Conservation (phyloP, 768 basidiomycete genomes). For the Mycena amicta region DNA sequence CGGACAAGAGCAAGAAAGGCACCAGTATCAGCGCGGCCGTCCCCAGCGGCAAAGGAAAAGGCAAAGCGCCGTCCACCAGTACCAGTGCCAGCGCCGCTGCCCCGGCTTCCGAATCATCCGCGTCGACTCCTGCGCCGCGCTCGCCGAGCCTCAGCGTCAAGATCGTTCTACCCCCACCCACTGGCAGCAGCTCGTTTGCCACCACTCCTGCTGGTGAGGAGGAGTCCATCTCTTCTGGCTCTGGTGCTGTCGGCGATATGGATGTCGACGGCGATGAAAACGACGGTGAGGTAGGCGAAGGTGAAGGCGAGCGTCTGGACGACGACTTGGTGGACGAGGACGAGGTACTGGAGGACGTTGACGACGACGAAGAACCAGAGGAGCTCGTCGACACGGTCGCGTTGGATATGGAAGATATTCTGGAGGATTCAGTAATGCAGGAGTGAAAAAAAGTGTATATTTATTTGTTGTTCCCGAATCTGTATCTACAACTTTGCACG, state of each 20-base stretch:
- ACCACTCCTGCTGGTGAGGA: slow-evolving; percentile 19
- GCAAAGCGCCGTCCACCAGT: slow-evolving; percentile 11
- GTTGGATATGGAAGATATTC: slow-evolving; percentile 46
- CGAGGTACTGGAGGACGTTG: slow-evolving; percentile 37
- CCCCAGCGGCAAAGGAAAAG: slow-evolving; percentile 22
- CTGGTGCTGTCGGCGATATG: slow-evolving; percentile 30
- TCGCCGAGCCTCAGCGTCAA: slow-evolving; percentile 31
- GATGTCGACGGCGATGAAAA: slow-evolving; percentile 34
- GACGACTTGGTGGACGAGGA: too few relatives aligned
- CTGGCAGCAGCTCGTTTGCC: slow-evolving; percentile 25
- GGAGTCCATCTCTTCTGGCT: slow-evolving; percentile 33
- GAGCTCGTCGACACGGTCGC: slow-evolving; percentile 44
- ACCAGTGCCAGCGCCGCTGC: too few relatives aligned
- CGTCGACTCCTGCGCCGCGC: slow-evolving; percentile 20
- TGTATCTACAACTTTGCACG: not conserved
- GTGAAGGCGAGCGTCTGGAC: slow-evolving; percentile 29
- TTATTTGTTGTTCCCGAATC: not conserved
- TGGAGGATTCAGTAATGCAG: slow-evolving; percentile 32
- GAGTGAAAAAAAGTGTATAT: not conserved
- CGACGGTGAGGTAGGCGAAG: slow-evolving; percentile 29
- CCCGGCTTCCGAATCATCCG: slow-evolving; percentile 1
- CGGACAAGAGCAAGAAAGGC: slow-evolving; percentile 55
- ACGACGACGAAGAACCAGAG: slow-evolving; percentile 43
- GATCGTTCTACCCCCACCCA: slow-evolving; percentile 30
- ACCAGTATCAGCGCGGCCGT: slow-evolving; percentile 24